These are phyloP conservation scores for Lentinula boryana DNA, from an alignment of 768 basidiomycete species.

Conservation along the genomic window DNA sequence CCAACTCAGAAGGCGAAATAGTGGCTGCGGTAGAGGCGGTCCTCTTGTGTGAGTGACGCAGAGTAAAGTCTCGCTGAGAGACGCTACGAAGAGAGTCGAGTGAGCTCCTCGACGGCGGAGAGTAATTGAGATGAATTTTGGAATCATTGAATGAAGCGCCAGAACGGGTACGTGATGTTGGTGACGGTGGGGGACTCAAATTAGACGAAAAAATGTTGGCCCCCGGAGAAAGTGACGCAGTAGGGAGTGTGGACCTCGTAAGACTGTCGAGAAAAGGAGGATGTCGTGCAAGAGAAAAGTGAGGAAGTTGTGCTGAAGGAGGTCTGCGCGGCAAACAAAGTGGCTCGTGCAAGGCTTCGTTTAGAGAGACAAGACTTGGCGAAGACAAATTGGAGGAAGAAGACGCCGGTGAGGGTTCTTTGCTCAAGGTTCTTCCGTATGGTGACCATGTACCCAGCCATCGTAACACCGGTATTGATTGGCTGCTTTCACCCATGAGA, in stretches of 20 bases:
- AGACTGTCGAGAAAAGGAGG: conserved; percentile 51
- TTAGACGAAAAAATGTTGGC: conserved; percentile 13
- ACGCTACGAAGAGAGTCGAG: conserved; percentile 53
- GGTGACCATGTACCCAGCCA: conserved; percentile 35
- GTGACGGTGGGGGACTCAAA: background rate
- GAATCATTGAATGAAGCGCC: conserved; percentile 14
- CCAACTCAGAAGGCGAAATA: conserved; percentile 10
- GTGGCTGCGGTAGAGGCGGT: conserved; percentile 15
- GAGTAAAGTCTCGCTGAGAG: conserved; percentile 20
- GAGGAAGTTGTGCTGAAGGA: conserved; percentile 35
- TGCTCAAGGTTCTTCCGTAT: conserved; percentile 13
- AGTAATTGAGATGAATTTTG: conserved; percentile 30
- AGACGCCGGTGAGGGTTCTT: conserved; percentile 25
- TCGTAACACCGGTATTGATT: conserved; percentile 26
- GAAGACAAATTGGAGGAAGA: conserved; percentile 29
- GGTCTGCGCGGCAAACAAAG: conserved; percentile 18
- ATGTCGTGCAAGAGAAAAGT: conserved; percentile 29
- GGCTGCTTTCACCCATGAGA: conserved; percentile 5
- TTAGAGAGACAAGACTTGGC: conserved; percentile 31
- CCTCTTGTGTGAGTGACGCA: conserved; percentile 21
- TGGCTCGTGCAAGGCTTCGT: conserved; percentile 43
- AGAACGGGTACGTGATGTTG: conserved; percentile 4
- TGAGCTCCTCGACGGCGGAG: conserved; percentile 41
- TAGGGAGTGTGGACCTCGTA: conserved; percentile 58
- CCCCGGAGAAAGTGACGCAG: conserved; percentile 48